Evolutionary conservation across 176 grass and related monocot species (phyloP), one percentile per base, ranked within the genome.

Genomic region (Alloteropsis semialata): DNA sequence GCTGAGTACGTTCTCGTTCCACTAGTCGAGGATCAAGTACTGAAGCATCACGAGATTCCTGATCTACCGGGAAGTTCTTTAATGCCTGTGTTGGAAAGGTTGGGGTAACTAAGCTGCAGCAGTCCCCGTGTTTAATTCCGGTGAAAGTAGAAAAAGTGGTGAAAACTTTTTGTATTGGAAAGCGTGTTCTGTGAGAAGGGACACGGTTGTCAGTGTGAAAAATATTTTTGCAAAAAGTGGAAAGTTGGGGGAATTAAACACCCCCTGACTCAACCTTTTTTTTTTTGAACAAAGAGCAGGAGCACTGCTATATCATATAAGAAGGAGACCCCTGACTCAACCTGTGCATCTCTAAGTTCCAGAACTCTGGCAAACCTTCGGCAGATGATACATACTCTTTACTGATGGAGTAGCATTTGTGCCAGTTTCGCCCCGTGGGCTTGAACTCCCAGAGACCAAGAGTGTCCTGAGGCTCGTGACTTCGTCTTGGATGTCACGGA

Each of bases 21-120:
- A n/a, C n/a, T n/a, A n/a, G n/a, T n/a, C n/a, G n/a, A n/a, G n/a
- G 56, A 62, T 78, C 36, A 78, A 78, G 38, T 32, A 78, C 13
- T 30, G 75, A n/a, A 78, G 75, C 56, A 62, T 17, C 39, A 42
- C 38, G 0, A 78, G 39, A 21, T 45, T 28, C 38, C 24, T 5
- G 1, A 78, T 25, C 24, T 60, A 24, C 8, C 2, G 6, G 21
- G 75, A 62, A 62, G 36, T 32, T 16, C 3, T 10, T 0, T 19
- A 29, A 78, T 62, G 14, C 37, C 21, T 15, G 75, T 78, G 38
- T 29, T 28, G 55, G 75, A 62, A 45, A 78, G 75, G 57, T 78
- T 78, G 30, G 63, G 75, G 17, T 78, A 78, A 37, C 75, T 78
- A 9, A 78, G 75, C 25, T 62, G 75, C 37, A 16, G 24, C 37